Evolutionary conservation across 169 alveolate genomes (phyloP), one percentile per base, ranked within the genome.

Genomic region (Cryptosporidium ubiquitum): DNA sequence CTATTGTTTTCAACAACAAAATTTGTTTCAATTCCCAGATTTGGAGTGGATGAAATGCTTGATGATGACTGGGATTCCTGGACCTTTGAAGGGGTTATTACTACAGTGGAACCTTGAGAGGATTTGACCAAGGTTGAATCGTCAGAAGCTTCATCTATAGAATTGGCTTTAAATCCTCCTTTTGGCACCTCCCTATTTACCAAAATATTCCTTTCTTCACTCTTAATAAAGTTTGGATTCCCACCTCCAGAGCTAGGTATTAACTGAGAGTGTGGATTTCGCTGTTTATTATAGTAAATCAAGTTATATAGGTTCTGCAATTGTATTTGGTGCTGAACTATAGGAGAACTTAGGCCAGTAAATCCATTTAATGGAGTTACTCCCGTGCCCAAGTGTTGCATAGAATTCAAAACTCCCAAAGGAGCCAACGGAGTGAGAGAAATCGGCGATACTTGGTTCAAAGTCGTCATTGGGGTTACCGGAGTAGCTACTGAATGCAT

Each of bases 21-120:
- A 68, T 9, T 68, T 37, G 40, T 9, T 23, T 49, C 68, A 20
- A 9, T 37, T 12, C 70, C 68, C 12, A 73, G 1, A n/a, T 35
- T 39, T 10, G 68, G 85, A 79, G 79, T 79, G 10, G 68, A n/a
- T 3, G 61, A 55, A 4, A n/a, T 9, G 16, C 5, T 37, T 3
- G 7, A 16, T 3, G 69, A 64, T 26, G 31, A 49, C 39, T 58
- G 79, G 35, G 89, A 58, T 44, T 61, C 79, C 23, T 31, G 35
- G 40, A 40, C 18, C 52, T 55, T 57, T 3, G 51, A 23, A 5
- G 71, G 68, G 37, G 89, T 40, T 10, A 61, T 44, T 29, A 61
- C 61, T 31, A 26, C 37, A 20, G 89, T 79, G 18, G 89, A 79
- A 5, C 68, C 89, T 39, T 61, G 89, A 55, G 89, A 79, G 23